phyloP scores from a whole-genome alignment of 1,284 basidiomycete genomes.

The Takashimella koratensis region DNA sequence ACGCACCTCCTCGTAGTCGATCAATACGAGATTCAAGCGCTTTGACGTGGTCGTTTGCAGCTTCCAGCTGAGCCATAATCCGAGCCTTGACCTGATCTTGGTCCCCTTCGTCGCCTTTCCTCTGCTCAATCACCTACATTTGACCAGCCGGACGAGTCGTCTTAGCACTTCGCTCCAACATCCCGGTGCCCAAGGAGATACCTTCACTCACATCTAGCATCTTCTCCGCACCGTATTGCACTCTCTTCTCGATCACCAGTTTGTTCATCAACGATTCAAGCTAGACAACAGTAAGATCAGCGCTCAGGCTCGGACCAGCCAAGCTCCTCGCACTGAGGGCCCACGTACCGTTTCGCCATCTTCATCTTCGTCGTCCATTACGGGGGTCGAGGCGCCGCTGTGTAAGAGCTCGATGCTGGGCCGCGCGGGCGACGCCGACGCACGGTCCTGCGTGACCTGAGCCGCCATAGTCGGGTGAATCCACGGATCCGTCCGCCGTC shows the following conservation, averaged over 20 bases:
- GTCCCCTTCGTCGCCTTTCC: constrained; percentile 26
- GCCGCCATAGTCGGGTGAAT: no score
- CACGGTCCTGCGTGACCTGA: background rate
- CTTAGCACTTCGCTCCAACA: background rate
- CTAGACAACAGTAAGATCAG: constrained; percentile 26
- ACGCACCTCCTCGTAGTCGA: constrained; percentile 28
- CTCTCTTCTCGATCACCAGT: constrained; percentile 52
- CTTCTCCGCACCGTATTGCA: constrained; percentile 55
- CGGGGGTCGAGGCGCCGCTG: constrained; percentile 18
- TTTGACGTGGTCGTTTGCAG: constrained; percentile 42
- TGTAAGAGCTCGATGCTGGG: constrained; percentile 15
- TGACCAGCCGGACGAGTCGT: constrained; percentile 1
- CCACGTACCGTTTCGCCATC: constrained; percentile 19
- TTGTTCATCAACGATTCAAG: constrained; percentile 49
- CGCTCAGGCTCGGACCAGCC: no score
- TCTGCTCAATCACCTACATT: constrained; percentile 39
- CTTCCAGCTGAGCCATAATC: constrained; percentile 47
- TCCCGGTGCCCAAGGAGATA: background rate
- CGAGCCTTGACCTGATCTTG: constrained; percentile 38
- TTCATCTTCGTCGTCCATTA: constrained; percentile 15
- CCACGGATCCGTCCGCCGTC: no score
- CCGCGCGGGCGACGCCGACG: constrained; percentile 6
- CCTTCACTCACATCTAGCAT: constrained; percentile 51
- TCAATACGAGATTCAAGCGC: constrained; percentile 38
- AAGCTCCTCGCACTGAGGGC: background rate